Evolutionary conservation across 768 basidiomycete genomes (phyloP), one percentile per base, ranked within the genome.

Genomic region (Leccinum disarticulatum): DNA sequence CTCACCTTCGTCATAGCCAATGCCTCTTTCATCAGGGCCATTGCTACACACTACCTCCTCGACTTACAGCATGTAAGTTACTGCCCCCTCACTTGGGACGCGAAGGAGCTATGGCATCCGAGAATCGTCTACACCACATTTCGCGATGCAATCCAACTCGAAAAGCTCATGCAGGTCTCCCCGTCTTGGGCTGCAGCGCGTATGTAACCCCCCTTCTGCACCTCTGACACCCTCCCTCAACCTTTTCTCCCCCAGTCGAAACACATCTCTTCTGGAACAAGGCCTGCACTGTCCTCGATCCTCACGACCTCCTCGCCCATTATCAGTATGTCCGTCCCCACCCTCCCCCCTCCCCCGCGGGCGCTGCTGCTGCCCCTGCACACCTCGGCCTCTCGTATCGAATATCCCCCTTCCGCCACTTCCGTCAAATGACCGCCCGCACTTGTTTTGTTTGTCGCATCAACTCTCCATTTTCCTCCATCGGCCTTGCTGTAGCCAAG

Each of bases 181-280:
- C 82, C 83, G 0, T 67, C 83, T 55, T 90, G 87, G 87, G 73
- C 74, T 51, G 66, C 66, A 36, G 86, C 87, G 55, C 77, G 87
- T 89, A 70, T 73, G 87, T 82, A 19, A 33, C 31, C 31, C 53
- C 7, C 52, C 19, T 56, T 15, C 53, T 36, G 15, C 46, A 28
- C 31, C 57, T 8, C 52, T 41, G 14, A 33, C 13, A 54, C 6
- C 14, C 48, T 30, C 61, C 60, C 60, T 66, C 58, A 67, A 53
- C 22, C 59, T 64, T 5, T 8, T 14, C 1, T 28, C 2, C 22
- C 27, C n/a, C 43, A 90, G 88, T 91, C 58, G 84, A 88, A 76
- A 77, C 79, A 8, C 88, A 90, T 74, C 71, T 80, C 17, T 90
- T 88, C 68, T 91, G 88, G 88, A 78, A 79, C 61, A 84, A 87